Conservation (phyloP, 1,284 basidiomycete species). For the Kalmanozyma brasiliensis region DNA sequence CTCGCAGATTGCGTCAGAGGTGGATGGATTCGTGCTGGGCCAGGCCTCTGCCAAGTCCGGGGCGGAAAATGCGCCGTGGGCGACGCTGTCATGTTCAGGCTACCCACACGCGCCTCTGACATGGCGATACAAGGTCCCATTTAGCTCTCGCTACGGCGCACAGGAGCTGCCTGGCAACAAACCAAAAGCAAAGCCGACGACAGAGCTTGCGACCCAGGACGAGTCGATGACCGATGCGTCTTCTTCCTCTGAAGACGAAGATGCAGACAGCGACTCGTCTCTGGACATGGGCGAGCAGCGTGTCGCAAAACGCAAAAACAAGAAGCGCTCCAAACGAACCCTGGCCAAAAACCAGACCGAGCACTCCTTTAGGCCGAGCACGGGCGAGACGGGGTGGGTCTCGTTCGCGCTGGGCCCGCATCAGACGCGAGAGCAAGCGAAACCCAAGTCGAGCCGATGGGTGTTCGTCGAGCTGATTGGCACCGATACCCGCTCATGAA, state of each 20-base stretch:
- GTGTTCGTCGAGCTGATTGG: constrained; percentile 41
- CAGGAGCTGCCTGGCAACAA: constrained; percentile 28
- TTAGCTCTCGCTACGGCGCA: constrained; percentile 29
- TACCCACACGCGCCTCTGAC: constrained; percentile 53
- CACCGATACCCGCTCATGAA: constrained; percentile 40
- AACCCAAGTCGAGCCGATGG: constrained; percentile 14
- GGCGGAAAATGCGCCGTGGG: constrained; percentile 19
- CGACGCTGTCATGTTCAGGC: constrained; percentile 33
- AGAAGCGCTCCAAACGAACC: constrained; percentile 31
- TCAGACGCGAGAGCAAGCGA: neutral
- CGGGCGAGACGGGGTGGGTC: constrained; percentile 40
- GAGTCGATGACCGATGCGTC: constrained; percentile 16
- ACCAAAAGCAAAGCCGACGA: neutral
- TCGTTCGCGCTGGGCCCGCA: constrained; percentile 25
- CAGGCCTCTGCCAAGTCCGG: neutral
- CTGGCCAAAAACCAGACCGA: constrained; percentile 36
- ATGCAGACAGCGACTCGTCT: constrained; percentile 23
- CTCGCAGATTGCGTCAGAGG: constrained; percentile 11
- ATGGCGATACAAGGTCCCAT: constrained; percentile 40
- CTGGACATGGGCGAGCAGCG: constrained; percentile 24
- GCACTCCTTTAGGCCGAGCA: constrained; percentile 30
- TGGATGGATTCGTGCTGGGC: constrained; percentile 11
- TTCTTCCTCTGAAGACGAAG: constrained; percentile 21
- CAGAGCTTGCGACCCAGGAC: neutral
- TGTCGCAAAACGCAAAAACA: constrained; percentile 4